A percentile compares a stretch with the other conserved stretches of the same genome.
These are phyloP conservation scores for Mycosarcoma maydis DNA, from an alignment of 1,284 basidiomycete genomes.

Conservation along the genomic window DNA sequence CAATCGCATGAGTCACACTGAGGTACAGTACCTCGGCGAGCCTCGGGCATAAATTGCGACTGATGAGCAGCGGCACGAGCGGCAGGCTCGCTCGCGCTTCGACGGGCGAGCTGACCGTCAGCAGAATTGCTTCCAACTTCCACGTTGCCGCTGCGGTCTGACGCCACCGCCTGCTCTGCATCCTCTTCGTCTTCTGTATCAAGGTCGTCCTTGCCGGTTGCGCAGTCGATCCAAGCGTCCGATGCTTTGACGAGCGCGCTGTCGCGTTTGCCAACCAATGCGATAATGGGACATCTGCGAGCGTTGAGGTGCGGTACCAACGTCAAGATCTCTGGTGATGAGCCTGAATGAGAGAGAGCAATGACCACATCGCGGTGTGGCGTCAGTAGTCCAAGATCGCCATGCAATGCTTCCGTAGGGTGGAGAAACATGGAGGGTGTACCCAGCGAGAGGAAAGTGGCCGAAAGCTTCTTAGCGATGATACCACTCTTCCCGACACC, in stretches of 20 bases:
- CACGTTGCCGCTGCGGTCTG: neutral
- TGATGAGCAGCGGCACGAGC: neutral
- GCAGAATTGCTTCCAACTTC: neutral
- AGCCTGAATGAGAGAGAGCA: conserved; percentile 67
- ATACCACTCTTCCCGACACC: conserved; percentile 68
- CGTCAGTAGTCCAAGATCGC: conserved; percentile 67
- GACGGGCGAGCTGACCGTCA: neutral
- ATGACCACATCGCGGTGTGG: conserved; percentile 66
- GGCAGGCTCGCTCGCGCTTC: conserved; percentile 9
- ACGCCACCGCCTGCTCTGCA: conserved; percentile 4
- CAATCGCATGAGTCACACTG: conserved; percentile 10
- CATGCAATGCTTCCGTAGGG: conserved; percentile 68
- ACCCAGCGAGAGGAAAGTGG: conserved; percentile 62
- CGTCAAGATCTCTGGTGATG: conserved; percentile 65
- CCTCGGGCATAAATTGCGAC: neutral
- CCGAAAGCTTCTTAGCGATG: conserved; percentile 60
- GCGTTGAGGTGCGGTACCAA: conserved; percentile 65
- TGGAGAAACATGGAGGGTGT: conserved; percentile 67
- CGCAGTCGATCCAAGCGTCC: conserved; percentile 66
- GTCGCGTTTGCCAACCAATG: conserved; percentile 63
- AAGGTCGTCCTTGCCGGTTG: conserved; percentile 57
- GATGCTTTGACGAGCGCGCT: conserved; percentile 63
- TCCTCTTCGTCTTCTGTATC: conserved; percentile 50
- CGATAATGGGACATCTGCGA: conserved; percentile 64
- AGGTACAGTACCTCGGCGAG: conserved; percentile 6